Percentiles rank a stretch among this genome's conserved stretches.
These are phyloP conservation scores for Podaxis rugospora DNA, from an alignment of 768 basidiomycete genomes.

Conservation along the genomic window DNA sequence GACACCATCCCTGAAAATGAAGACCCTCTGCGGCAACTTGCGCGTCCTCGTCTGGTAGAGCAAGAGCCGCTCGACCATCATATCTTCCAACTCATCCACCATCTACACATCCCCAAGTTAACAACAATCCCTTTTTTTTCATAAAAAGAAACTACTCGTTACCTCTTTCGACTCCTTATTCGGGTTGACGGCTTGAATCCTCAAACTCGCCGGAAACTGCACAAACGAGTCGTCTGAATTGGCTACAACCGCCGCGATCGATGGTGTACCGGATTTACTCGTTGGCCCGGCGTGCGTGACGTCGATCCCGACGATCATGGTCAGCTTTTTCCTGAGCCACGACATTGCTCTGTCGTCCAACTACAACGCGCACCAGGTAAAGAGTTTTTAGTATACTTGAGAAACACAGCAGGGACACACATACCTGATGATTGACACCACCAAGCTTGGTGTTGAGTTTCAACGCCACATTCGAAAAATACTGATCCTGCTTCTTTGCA, in stretches of 20 bases:
- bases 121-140: neutral
- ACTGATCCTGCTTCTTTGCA: constrained; percentile 64
- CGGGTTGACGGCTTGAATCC: constrained; percentile 45
- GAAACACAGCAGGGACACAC: constrained; percentile 1
- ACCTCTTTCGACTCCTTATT: constrained; percentile 41
- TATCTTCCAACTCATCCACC: constrained; percentile 57
- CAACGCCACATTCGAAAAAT: constrained; percentile 76
- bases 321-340: constrained; percentile 64
- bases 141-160: neutral
- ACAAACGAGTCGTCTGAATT: constrained; percentile 66
- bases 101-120: constrained; percentile 44
- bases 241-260: constrained; percentile 80
- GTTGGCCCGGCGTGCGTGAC: constrained; percentile 76
- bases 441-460: constrained; percentile 84
- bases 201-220: constrained; percentile 73
- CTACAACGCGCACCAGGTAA: constrained; percentile 19
- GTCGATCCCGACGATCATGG: constrained; percentile 85
- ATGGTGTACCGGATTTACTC: constrained; percentile 68
- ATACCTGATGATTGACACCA: constrained; percentile 66
- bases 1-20: constrained; percentile 79
- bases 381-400: neutral
- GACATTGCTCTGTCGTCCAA: constrained; percentile 49
- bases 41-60: constrained; percentile 52
- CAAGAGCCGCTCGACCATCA: constrained; percentile 69
- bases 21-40: constrained; percentile 58